phyloP scores from a whole-genome alignment of 1,284 basidiomycete species.

The Marasmius fiardii region DNA sequence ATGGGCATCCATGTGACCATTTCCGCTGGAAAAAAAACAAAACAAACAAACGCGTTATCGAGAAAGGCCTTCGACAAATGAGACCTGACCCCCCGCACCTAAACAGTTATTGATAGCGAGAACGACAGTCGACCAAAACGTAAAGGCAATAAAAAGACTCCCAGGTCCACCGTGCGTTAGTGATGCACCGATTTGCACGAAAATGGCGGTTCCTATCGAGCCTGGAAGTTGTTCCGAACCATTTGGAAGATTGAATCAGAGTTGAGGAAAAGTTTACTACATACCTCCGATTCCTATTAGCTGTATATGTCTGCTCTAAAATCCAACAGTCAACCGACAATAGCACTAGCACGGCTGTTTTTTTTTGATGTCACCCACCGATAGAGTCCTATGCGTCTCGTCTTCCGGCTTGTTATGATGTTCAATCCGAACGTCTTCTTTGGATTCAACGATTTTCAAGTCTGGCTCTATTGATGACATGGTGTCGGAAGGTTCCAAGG shows the following conservation, averaged over 20 bases:
- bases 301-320: constrained; percentile 45
- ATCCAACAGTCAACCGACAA: too few relatives aligned
- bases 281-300: constrained; percentile 44
- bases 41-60: neutral
- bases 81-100: constrained; percentile 22
- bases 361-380: too few relatives aligned
- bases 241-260: neutral
- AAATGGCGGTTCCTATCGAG: constrained; percentile 44
- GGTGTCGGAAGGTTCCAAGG: too few relatives aligned
- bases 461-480: too few relatives aligned
- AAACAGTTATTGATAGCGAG: constrained; percentile 45
- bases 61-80: neutral
- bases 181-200: constrained; percentile 42
- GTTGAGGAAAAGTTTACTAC: neutral
- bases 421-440: too few relatives aligned
- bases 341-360: too few relatives aligned
- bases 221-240: constrained; percentile 28
- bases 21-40: constrained; percentile 30
- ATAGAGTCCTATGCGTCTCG: too few relatives aligned
- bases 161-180: constrained; percentile 45
- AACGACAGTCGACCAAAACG: constrained; percentile 43
- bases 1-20: constrained; percentile 53
- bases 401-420: too few relatives aligned
- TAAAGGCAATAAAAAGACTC: constrained; percentile 43
- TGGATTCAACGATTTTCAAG: too few relatives aligned